A percentile compares a stretch with the other conserved stretches of the same genome.
phyloP scores from a whole-genome alignment of 768 basidiomycete genomes.

The Lepiota venenata region DNA sequence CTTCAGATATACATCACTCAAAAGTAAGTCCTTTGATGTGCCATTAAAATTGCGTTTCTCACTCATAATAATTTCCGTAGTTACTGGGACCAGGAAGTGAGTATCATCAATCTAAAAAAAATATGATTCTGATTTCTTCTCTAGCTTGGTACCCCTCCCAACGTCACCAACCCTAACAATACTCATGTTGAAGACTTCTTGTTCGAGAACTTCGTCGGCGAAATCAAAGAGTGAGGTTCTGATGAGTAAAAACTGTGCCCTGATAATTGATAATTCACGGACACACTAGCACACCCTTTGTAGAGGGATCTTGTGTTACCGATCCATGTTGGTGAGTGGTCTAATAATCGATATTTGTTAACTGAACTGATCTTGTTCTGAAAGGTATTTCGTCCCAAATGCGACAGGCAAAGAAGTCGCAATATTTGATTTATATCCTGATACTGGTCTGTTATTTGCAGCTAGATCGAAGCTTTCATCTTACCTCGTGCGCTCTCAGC shows the following conservation, averaged over 20 bases:
- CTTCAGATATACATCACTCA: conserved; percentile 59
- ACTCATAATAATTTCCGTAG: conserved; percentile 22
- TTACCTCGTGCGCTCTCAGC: conserved; percentile 25
- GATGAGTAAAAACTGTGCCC: background rate
- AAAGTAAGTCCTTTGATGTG: conserved; percentile 37
- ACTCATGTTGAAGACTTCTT: conserved; percentile 53
- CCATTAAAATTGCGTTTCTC: background rate
- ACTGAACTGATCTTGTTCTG: background rate
- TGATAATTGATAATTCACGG: background rate
- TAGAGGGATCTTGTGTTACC: conserved; percentile 55
- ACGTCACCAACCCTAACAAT: conserved; percentile 41
- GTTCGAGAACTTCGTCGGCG: conserved; percentile 53
- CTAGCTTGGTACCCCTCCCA: conserved; percentile 41
- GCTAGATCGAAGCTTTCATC: background rate
- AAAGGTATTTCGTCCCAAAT: conserved; percentile 42
- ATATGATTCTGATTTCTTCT: background rate
- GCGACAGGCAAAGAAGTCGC: conserved; percentile 58
- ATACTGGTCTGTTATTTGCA: conserved; percentile 37
- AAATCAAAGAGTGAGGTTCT: conserved; percentile 42
- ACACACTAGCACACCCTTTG: conserved; percentile 34
- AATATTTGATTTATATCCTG: conserved; percentile 55
- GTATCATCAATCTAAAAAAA: conserved; percentile 9
- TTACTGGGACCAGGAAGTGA: conserved; percentile 60
- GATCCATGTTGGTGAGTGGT: conserved; percentile 52
- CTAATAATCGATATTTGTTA: background rate